Evolutionary conservation across 148 eudicot species (phyloP).

Genomic region (Amaranthus hypochondriacus): DNA sequence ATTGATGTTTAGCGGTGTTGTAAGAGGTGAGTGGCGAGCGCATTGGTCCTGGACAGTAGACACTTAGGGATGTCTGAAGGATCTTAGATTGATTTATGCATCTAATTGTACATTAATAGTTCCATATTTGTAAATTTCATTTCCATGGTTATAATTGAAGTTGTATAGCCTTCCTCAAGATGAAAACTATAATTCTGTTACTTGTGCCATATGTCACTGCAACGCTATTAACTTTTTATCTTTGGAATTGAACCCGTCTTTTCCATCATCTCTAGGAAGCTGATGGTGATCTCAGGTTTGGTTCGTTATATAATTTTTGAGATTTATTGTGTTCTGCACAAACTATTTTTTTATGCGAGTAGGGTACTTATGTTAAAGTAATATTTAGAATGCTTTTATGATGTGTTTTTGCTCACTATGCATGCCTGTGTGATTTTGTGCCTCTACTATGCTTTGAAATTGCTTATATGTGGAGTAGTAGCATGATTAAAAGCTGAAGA

Average conservation of each 20-base stretch:
- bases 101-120: neutral
- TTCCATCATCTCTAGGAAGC: neutral
- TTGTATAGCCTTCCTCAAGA: neutral
- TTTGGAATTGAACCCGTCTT: neutral
- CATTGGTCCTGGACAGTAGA: neutral
- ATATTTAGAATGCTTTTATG: too few species aligned
- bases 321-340: neutral
- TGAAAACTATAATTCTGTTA: neutral
- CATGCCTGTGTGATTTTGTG: neutral
- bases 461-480: conserved; percentile 11
- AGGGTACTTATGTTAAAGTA: too few species aligned
- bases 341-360: too few species aligned
- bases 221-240: neutral
- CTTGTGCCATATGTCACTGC: neutral
- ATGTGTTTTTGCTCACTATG: neutral
- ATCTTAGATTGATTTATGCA: neutral
- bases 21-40: too few species aligned
- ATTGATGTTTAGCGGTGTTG: too few species aligned
- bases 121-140: neutral
- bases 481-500: conserved; percentile 24
- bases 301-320: neutral
- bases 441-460: conserved; percentile 9
- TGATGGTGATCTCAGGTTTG: neutral
- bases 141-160: neutral
- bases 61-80: neutral